Conservation (phyloP, 106 monocot species). For the Dactylorhiza incarnata region DNA sequence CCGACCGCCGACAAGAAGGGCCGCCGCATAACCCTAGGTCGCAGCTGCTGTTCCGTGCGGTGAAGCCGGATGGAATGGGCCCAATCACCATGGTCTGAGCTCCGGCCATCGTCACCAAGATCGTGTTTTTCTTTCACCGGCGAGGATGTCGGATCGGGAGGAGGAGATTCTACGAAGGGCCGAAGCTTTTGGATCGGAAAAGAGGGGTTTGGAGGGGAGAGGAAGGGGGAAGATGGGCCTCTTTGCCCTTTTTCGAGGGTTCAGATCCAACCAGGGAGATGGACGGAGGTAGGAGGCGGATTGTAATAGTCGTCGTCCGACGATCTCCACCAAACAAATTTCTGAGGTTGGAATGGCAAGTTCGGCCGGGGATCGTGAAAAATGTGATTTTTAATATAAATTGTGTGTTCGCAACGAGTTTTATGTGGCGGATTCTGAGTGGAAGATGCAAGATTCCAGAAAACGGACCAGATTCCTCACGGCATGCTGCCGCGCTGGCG, state of each 20-base stretch:
- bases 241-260: not conserved
- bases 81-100: constrained; percentile 34
- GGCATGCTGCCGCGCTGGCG: not conserved
- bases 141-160: not conserved
- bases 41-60: constrained; percentile 2
- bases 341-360: not conserved
- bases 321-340: constrained; percentile 1
- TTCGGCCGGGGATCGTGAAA: not conserved
- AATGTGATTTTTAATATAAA: not conserved
- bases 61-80: constrained; percentile 20
- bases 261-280: not conserved
- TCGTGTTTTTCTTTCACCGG: not conserved
- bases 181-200: not conserved
- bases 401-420: not conserved
- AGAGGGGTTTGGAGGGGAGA: not conserved
- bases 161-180: not conserved
- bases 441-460: not conserved
- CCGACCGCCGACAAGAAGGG: not conserved
- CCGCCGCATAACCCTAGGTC: not conserved
- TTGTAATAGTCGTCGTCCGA: not conserved
- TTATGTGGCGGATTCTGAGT: not conserved
- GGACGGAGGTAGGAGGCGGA: not conserved
- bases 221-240: not conserved
- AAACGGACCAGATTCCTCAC: not conserved
- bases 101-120: constrained; percentile 23